These are phyloP conservation scores for Stromatinia cepivora DNA, from an alignment of 2,329 filamentous ascomycete genomes.

Conservation along the genomic window DNA sequence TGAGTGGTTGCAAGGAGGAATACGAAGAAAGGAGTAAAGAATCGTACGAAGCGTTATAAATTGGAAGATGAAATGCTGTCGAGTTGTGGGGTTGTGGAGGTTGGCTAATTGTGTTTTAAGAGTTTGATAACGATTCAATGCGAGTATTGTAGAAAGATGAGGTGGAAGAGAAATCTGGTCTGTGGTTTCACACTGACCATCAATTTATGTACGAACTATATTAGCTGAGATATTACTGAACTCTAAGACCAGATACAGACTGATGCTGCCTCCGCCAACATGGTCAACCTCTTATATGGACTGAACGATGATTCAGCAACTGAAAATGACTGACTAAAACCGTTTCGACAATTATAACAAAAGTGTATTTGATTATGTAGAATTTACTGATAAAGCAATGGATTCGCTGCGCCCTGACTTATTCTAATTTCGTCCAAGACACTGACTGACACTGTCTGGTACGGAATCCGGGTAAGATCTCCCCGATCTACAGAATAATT, in stretches of 20 bases:
- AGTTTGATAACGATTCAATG: neutral
- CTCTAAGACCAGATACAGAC: neutral
- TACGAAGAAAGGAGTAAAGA: neutral
- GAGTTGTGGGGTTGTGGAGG: neutral
- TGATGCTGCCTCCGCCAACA: neutral
- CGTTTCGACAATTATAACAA: neutral
- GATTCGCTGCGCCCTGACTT: neutral
- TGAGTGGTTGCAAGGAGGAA: neutral
- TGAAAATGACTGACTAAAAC: neutral
- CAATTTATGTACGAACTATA: neutral
- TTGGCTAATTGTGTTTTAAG: neutral
- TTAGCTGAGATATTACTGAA: neutral
- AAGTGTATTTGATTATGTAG: neutral
- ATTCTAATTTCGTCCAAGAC: constrained; percentile 7
- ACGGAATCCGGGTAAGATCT: neutral
- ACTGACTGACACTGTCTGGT: neutral
- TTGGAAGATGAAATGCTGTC: neutral
- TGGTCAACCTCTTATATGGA: neutral
- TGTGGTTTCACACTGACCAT: neutral
- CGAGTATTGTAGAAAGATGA: neutral
- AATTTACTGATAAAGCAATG: neutral
- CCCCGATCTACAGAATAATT: neutral
- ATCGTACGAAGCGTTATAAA: neutral
- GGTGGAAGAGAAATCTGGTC: neutral
- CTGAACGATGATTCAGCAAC: neutral